Percentiles rank a stretch among this genome's conserved stretches.
These are phyloP conservation scores for Tetrahymena elliotti DNA, from an alignment of 73 alveolate species.

Conservation along the genomic window DNA sequence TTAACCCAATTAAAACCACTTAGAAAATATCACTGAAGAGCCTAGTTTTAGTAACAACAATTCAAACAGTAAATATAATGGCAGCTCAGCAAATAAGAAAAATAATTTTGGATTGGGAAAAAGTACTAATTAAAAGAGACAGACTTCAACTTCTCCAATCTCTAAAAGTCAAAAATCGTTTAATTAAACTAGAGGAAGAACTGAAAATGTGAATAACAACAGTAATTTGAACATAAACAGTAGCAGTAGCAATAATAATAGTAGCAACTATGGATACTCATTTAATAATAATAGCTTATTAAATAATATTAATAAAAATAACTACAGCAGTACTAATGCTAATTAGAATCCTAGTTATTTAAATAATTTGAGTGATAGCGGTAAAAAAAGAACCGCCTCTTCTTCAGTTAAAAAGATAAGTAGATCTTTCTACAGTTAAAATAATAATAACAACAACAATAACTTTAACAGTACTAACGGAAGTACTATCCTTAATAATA, in stretches of 20 bases:
- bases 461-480: not conserved
- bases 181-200: not conserved
- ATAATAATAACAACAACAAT: not conserved
- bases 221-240: not conserved
- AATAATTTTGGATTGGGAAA: not conserved
- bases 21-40: not conserved
- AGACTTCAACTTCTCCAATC: not conserved
- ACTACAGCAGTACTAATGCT: not conserved
- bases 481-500: not conserved
- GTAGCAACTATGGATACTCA: not conserved
- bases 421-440: not conserved
- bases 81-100: not conserved
- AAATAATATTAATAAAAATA: not conserved
- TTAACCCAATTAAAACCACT: not conserved
- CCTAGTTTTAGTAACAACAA: not conserved
- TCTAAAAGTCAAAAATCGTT: not conserved
- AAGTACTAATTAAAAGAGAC: not conserved
- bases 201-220: not conserved
- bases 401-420: not conserved
- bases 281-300: not conserved
- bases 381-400: not conserved
- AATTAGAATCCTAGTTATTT: not conserved
- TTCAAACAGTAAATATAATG: not conserved
- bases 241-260: not conserved
- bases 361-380: not conserved